A percentile compares a stretch with the other conserved stretches of the same genome.
phyloP scores from a whole-genome alignment of 2,329 filamentous ascomycete genomes.

The Venturia oleaginea region DNA sequence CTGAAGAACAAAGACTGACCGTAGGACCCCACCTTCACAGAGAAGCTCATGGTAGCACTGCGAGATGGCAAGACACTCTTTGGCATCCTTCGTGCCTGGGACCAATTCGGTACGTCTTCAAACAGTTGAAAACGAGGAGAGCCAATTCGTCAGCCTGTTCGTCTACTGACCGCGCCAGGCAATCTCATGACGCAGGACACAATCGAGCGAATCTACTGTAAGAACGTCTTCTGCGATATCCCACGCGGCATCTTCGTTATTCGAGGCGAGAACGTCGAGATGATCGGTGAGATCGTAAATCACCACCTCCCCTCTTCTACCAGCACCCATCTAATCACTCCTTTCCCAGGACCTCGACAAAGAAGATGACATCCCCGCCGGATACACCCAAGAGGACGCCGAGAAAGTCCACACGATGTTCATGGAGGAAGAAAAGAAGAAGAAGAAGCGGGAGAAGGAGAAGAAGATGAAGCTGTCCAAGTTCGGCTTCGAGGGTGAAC shows the following conservation, averaged over 20 bases:
- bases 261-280: constrained; percentile 90
- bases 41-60: constrained; percentile 87
- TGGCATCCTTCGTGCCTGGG: constrained; percentile 88
- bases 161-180: constrained; percentile 42
- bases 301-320: background rate
- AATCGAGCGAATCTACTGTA: constrained; percentile 73
- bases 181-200: constrained; percentile 94
- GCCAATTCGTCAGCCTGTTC: too few species aligned
- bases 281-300: constrained; percentile 76
- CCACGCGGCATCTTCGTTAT: constrained; percentile 82
- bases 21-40: constrained; percentile 39
- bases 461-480: constrained; percentile 1
- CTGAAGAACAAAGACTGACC: background rate
- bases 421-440: constrained; percentile 58
- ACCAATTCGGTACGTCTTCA: constrained; percentile 72
- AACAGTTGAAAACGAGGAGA: background rate
- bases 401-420: constrained; percentile 64
- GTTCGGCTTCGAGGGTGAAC: constrained; percentile 14
- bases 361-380: constrained; percentile 74
- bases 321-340: background rate
- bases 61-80: constrained; percentile 91
- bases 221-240: constrained; percentile 72
- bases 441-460: constrained; percentile 63
- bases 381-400: constrained; percentile 57
- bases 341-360: constrained; percentile 70